A percentile compares a stretch with the other conserved stretches of the same genome.
phyloP scores from a whole-genome alignment of 1,139 yeast genomes.

The Diutina ranongensis region DNA sequence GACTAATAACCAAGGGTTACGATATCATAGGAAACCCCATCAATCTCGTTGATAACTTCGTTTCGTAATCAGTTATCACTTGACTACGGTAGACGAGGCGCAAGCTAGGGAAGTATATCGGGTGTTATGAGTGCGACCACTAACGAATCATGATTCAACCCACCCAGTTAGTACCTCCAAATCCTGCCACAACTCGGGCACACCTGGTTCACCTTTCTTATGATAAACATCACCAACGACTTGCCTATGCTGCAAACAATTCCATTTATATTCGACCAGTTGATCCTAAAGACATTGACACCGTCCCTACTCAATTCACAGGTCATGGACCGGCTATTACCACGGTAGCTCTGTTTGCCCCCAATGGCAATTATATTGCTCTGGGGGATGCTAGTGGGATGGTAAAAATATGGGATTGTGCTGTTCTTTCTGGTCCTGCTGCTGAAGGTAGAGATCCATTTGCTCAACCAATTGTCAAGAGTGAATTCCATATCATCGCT shows the following conservation, averaged over 20 bases:
- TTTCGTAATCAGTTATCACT: too few relatives aligned
- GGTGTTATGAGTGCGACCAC: too few relatives aligned
- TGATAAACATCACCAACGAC: constrained; percentile 51
- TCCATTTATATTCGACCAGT: constrained; percentile 66
- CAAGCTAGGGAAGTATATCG: too few relatives aligned
- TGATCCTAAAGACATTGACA: constrained; percentile 19
- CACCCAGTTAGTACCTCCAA: constrained; percentile 38
- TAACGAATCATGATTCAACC: not conserved
- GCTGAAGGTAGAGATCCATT: constrained; percentile 11
- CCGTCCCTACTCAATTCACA: constrained; percentile 44
- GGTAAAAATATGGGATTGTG: constrained; percentile 78
- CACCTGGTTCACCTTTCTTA: constrained; percentile 64
- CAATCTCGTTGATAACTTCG: too few relatives aligned
- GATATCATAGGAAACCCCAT: too few relatives aligned
- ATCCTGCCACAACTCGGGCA: constrained; percentile 67
- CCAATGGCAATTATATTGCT: constrained; percentile 83
- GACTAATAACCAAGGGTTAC: too few relatives aligned
- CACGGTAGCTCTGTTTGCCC: constrained; percentile 69
- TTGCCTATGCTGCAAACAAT: constrained; percentile 77
- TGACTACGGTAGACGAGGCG: too few relatives aligned
- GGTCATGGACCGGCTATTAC: constrained; percentile 65
- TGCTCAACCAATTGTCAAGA: constrained; percentile 52
- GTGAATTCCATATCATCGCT: constrained; percentile 71
- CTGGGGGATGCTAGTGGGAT: constrained; percentile 86
- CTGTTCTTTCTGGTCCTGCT: constrained; percentile 26